Base-by-base conservation (phyloP, 2,329 filamentous ascomycete genomes). In the Rhinocladiella mackenziei region DNA sequence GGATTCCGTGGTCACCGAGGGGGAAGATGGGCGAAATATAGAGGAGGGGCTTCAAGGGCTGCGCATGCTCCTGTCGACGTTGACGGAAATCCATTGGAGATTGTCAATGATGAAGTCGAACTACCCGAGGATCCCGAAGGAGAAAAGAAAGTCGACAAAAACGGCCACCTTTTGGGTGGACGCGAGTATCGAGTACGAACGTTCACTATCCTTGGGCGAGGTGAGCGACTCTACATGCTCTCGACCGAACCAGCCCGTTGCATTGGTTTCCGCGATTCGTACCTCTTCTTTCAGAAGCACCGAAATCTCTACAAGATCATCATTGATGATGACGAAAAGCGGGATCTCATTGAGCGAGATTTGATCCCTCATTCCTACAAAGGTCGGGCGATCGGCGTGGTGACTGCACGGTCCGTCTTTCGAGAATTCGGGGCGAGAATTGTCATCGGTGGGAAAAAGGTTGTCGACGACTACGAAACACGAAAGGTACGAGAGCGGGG, bases 301-400 rank as follows among this genome's bases (percentile, higher is more conserved):
- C 86, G 86, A 63, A 83, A 89, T 60, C 83, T 98, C 10, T 92
- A 89, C 77, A 98, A 98, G 72, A 95, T 98, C 60, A 95, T 98
- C 59, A 87, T 97, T 44, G 89, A 89, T 58, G 92, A 98, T 55
- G 84, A 92, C n/a, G 91, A 94, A 67, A 98, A 98, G 72, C 82
- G 84, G 49, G 89, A 97, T 66, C 78, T 98, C 71, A 98, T 98
- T 61, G 88, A 94, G 56, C 82, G 92, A 49, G 86, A 94, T 4
- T 84, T 98, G 61, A 95, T 98, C 53, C 92, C 92, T 1, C 92
- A 96, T 71, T 95, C 89, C 19, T 98, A 98, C 80, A 98, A 97
- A 67, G 92, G 92, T 48, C 86, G 92, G 40, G 88, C 91, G 4
- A 98, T 98, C 63, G 92, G 92, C 63, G 89, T 98, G 19, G 89